Evolutionary conservation across 805 yeast genomes (phyloP), one percentile per base, ranked within the genome.

Genomic region (Candida ficus): DNA sequence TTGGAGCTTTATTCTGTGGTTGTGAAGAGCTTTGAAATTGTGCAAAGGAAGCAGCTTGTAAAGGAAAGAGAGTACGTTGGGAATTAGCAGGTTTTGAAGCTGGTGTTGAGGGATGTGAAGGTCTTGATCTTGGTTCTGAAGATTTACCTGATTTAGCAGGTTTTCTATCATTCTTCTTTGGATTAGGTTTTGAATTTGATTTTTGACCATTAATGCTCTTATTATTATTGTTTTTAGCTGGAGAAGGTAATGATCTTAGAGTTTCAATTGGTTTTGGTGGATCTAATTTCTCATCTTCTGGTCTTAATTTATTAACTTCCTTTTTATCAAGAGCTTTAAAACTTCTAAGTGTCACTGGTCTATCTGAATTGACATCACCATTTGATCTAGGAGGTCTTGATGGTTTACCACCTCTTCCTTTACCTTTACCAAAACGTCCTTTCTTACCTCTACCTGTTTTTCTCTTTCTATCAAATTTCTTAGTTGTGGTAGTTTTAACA

Each of bases 311-410:
- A 19, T 37, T 35, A 5, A 42, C 46, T 28, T 45, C 50, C 34
- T 42, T 61, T 56, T 49, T 50, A 50, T 41, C 58, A 44, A 46
- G 61, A 2, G 59, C 66, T 37, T 59, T 61, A 45, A 66, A 66
- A 16, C 64, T 58, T 42, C 57, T 45, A 62, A 75, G 47, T 57
- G 72, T 44, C 48, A 67, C 50, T 28, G 38, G 25, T 71, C 58
- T 25, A 13, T 25, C 35, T 6, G 11, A 28, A 29, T 22, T n/a
- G n/a, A n/a, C 16, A n/a, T 29, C 37, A n/a, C 33, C 36, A 16
- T 23, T 37, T 9, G 30, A 23, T 42, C 45, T 55, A 52, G 34
- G 52, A 51, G 30, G 46, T 48, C 31, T 48, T 13, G 39, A 4
- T 13, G 36, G 9, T 25, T 30, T 25, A 40, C 32, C 33, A n/a